Percentiles rank a stretch among this genome's conserved stretches.
Evolutionary conservation across 129 eudicot species (phyloP).

Genomic region (Flaveria brownii): DNA sequence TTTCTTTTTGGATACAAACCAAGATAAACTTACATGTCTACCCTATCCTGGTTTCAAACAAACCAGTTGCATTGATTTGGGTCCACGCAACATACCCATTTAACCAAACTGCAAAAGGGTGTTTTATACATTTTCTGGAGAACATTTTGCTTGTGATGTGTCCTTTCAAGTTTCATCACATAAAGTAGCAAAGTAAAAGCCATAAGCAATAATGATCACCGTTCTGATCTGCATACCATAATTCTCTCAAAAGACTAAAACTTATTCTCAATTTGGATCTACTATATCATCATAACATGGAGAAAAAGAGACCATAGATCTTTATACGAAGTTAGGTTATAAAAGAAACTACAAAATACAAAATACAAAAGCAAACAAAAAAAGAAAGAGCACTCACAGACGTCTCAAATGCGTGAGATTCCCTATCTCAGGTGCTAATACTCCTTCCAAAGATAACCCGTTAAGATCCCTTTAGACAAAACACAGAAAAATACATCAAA

Average conservation of each 20-base stretch:
- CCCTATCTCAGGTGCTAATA: conserved; percentile 74
- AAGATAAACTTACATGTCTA: conserved; percentile 4
- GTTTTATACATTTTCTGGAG: background rate
- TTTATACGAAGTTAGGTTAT: conserved; percentile 13
- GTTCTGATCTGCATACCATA: background rate
- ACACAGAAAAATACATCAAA: background rate
- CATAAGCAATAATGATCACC: background rate
- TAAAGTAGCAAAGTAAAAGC: background rate
- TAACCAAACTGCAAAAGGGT: background rate
- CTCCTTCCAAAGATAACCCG: conserved; percentile 38
- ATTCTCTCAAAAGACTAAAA: conserved; percentile 8
- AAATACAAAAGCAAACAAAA: background rate
- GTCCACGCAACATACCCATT: background rate
- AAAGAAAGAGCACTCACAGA: conserved; percentile 60
- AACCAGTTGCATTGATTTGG: background rate
- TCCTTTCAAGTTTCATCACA: background rate
- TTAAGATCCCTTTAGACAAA: conserved; percentile 61
- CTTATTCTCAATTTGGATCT: background rate
- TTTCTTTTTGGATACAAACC: background rate
- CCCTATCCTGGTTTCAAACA: conserved; percentile 8
- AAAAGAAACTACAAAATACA: conserved; percentile 7
- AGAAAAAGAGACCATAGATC: conserved; percentile 15
- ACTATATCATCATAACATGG: background rate
- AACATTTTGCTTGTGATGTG: background rate
- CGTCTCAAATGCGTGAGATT: conserved; percentile 63